A percentile compares a stretch with the other conserved stretches of the same genome.
Conservation (phyloP, 148 eudicot genomes). For the Vaccinium darrowii region DNA sequence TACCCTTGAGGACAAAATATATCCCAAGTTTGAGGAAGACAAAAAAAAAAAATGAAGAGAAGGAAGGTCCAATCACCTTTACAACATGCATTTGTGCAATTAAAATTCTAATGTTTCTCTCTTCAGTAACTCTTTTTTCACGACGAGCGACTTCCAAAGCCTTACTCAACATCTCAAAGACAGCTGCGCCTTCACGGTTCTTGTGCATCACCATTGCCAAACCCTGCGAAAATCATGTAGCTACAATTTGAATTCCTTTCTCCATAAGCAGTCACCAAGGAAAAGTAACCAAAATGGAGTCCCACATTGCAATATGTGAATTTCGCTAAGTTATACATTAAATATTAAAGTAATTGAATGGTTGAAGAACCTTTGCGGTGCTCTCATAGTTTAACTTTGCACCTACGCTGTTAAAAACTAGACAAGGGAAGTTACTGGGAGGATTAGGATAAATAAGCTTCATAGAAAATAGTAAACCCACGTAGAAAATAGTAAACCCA, state of each 20-base stretch:
- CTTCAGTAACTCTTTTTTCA: constrained; percentile 67
- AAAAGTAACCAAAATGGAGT: constrained; percentile 1
- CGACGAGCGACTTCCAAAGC: constrained; percentile 64
- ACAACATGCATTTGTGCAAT: constrained; percentile 88
- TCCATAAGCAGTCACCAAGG: constrained; percentile 7
- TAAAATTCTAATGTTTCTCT: constrained; percentile 82
- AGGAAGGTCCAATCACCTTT: constrained; percentile 46
- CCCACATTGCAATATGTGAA: not conserved
- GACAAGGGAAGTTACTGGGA: not conserved
- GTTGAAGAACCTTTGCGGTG: not conserved
- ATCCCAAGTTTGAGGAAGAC: not conserved
- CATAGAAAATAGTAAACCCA: not conserved
- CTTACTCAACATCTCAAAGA: constrained; percentile 74
- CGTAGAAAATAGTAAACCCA: not conserved
- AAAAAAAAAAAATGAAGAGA: not conserved
- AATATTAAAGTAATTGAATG: not conserved
- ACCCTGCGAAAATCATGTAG: constrained; percentile 49
- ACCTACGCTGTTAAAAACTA: not conserved
- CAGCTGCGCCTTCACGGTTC: constrained; percentile 78
- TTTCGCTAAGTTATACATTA: not conserved
- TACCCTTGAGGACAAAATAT: not conserved
- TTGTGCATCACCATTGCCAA: constrained; percentile 99
- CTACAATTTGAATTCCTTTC: not conserved
- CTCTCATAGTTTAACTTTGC: not conserved
- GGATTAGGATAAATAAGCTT: not conserved